Conservation (phyloP, 768 basidiomycete genomes). For the Lentinula sp. region DNA sequence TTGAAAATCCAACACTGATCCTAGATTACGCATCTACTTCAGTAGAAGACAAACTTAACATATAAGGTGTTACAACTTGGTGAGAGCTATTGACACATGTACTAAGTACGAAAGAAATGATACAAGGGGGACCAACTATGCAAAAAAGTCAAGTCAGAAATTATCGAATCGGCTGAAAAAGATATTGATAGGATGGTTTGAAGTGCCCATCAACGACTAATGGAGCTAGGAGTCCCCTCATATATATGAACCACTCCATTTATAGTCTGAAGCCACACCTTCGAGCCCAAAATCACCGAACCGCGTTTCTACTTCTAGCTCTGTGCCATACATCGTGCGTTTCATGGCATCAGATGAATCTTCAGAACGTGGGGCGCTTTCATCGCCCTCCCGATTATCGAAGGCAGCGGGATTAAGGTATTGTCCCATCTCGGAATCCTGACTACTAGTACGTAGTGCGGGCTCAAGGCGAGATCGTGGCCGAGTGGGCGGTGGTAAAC, state of each 20-base stretch:
- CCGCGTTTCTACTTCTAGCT: conserved; percentile 74
- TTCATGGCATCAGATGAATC: conserved; percentile 35
- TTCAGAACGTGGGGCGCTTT: conserved; percentile 15
- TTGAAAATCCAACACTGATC: no score
- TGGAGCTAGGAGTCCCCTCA: conserved; percentile 9
- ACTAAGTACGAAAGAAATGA: background rate
- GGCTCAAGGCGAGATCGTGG: conserved; percentile 33
- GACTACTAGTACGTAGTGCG: conserved; percentile 13
- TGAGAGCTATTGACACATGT: background rate
- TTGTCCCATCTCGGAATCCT: conserved; percentile 22
- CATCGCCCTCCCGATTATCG: conserved; percentile 24
- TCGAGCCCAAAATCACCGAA: conserved; percentile 83
- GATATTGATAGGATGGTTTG: background rate
- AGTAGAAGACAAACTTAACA: background rate
- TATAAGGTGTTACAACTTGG: background rate
- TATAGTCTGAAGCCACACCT: conserved; percentile 69
- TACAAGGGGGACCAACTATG: conserved; percentile 1
- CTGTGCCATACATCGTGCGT: conserved; percentile 81
- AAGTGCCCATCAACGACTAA: background rate
- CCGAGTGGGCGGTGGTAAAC: conserved; percentile 34
- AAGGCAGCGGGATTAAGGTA: conserved; percentile 37
- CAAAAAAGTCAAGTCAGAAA: background rate
- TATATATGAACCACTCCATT: conserved; percentile 48
- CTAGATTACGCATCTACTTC: no score
- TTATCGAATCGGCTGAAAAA: background rate